Conservation (phyloP, 1,284 basidiomycete genomes). For the Irpex lacteus region DNA sequence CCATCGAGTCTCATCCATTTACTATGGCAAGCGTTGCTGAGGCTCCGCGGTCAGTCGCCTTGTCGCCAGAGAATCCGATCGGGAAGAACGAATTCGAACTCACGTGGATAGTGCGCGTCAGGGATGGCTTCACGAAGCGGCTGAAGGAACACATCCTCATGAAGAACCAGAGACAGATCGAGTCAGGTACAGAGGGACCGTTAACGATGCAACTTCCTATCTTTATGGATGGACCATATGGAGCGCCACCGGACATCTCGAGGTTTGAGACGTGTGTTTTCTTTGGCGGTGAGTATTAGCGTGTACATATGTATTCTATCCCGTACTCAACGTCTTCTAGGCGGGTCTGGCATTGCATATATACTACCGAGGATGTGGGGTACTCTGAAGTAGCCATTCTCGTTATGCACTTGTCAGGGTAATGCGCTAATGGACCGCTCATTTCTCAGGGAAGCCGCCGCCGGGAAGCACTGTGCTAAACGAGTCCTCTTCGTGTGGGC, state of each 20-base stretch:
- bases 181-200: constrained; percentile 20
- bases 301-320: too few species aligned
- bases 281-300: constrained; percentile 38
- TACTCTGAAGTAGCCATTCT: constrained; percentile 34
- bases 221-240: constrained; percentile 51
- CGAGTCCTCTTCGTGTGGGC: constrained; percentile 41
- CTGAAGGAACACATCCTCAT: constrained; percentile 16
- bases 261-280: constrained; percentile 42
- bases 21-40: constrained; percentile 6
- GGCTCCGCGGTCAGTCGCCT: constrained; percentile 28
- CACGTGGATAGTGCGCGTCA: constrained; percentile 41
- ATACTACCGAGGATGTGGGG: constrained; percentile 42
- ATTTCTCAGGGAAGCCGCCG: constrained; percentile 21
- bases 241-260: constrained; percentile 38
- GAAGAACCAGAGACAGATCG: constrained; percentile 1
- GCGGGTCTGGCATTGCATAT: constrained; percentile 48
- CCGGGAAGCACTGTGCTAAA: constrained; percentile 24
- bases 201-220: constrained; percentile 28
- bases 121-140: constrained; percentile 22
- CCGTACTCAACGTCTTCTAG: constrained; percentile 18
- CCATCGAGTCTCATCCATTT: constrained; percentile 11
- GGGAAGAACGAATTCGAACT: constrained; percentile 30
- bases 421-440: not conserved
- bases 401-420: not conserved
- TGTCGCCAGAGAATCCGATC: not conserved